These are phyloP conservation scores for Pythium scleroteichum DNA, from an alignment of 352 stramenopile genomes.

Conservation along the genomic window DNA sequence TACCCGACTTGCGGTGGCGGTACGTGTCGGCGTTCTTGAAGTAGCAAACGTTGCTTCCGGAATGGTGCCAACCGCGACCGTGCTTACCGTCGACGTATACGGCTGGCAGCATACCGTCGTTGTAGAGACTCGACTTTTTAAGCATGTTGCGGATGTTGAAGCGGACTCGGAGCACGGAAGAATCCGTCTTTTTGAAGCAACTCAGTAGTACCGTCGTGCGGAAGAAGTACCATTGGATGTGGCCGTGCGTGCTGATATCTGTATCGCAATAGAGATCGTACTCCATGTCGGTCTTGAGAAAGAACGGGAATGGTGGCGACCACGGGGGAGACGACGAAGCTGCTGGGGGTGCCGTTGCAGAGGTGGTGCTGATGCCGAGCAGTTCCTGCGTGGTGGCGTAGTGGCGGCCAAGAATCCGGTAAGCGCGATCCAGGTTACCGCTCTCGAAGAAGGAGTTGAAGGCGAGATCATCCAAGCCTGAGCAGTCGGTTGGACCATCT, in stretches of 20 bases:
- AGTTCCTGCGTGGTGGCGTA: slow-evolving; percentile 54
- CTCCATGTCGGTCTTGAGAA: slow-evolving; percentile 57
- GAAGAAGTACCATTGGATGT: slow-evolving; percentile 93
- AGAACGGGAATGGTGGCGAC: slow-evolving; percentile 50
- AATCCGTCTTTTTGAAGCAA: slow-evolving; percentile 5
- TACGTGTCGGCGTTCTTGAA: slow-evolving; percentile 77
- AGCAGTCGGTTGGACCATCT: not conserved
- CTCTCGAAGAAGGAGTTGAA: slow-evolving; percentile 79
- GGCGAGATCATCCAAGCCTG: slow-evolving; percentile 36
- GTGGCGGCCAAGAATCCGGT: slow-evolving; percentile 55
- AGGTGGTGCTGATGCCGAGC: slow-evolving; percentile 6
- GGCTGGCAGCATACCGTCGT: slow-evolving; percentile 84
- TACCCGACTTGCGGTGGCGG: slow-evolving; percentile 51
- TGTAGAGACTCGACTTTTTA: slow-evolving; percentile 86
- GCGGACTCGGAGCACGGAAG: slow-evolving; percentile 34
- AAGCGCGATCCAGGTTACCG: slow-evolving; percentile 71
- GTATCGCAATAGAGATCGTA: slow-evolving; percentile 79
- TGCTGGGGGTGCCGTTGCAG: not conserved
- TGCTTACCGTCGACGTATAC: slow-evolving; percentile 45
- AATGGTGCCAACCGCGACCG: slow-evolving; percentile 65
- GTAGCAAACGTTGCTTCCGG: slow-evolving; percentile 80
- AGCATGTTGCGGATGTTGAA: slow-evolving; percentile 90
- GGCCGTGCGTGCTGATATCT: slow-evolving; percentile 68
- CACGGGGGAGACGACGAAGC: slow-evolving; percentile 1
- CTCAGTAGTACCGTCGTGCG: slow-evolving; percentile 33